A percentile compares a stretch with the other conserved stretches of the same genome.
phyloP scores from a whole-genome alignment of 2,329 filamentous ascomycete species.

The Xylariaceae sp. region DNA sequence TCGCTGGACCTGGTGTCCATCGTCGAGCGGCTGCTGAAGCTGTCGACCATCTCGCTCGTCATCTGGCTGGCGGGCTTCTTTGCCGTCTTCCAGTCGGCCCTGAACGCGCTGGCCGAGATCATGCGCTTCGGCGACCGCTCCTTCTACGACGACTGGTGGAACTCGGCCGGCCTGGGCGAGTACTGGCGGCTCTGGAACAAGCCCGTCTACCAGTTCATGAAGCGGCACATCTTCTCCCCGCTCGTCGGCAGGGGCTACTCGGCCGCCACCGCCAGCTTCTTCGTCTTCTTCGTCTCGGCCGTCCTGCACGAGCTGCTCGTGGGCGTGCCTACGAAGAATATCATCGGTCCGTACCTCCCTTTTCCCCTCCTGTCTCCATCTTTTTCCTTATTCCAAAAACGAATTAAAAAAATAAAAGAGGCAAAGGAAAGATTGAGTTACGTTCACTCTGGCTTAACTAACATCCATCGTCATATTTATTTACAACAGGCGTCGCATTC shows the following conservation, averaged over 20 bases:
- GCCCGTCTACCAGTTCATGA: constrained; percentile 95
- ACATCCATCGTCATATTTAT: constrained; percentile 8
- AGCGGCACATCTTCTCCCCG: constrained; percentile 85
- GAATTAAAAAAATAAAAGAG: no score
- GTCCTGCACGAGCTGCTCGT: constrained; percentile 89
- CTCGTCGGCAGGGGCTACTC: constrained; percentile 80
- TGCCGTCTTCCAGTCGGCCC: constrained; percentile 84
- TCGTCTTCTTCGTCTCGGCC: constrained; percentile 85
- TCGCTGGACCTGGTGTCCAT: constrained; percentile 76
- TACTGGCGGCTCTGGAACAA: constrained; percentile 99
- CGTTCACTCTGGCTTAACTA: no score
- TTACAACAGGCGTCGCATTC: constrained; percentile 71
- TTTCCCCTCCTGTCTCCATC: neutral
- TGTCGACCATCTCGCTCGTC: constrained; percentile 89
- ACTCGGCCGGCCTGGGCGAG: constrained; percentile 72
- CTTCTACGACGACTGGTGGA: constrained; percentile 99
- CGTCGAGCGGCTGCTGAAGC: constrained; percentile 83
- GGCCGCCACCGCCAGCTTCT: constrained; percentile 61
- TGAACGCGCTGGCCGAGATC: constrained; percentile 88
- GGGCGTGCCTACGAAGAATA: constrained; percentile 88
- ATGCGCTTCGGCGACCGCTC: constrained; percentile 86
- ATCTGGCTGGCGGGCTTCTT: constrained; percentile 99
- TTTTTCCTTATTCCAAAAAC: neutral
- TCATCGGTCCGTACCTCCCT: constrained; percentile 59
- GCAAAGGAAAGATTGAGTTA: no score